Evolutionary conservation across 495 filamentous ascomycete species (phyloP).

Genomic region (Penicillium desertorum): DNA sequence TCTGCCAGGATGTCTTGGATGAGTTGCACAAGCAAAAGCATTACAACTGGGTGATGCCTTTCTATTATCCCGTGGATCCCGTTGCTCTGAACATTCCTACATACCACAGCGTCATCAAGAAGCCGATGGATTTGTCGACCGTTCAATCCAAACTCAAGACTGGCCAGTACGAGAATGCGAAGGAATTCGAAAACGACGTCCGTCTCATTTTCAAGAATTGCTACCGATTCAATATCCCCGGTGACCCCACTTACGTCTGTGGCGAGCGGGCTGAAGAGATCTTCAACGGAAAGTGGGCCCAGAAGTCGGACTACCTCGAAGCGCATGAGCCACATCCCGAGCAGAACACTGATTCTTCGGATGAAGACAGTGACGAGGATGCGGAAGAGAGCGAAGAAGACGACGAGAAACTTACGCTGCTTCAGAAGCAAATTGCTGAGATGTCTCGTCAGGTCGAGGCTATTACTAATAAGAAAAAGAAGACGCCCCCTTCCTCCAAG

Average conservation of each 20-base stretch:
- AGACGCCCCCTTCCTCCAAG: slow-evolving; percentile 60
- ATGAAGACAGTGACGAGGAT: slow-evolving; percentile 65
- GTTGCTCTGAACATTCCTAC: slow-evolving; percentile 91
- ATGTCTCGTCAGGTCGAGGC: slow-evolving; percentile 57
- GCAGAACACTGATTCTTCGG: slow-evolving; percentile 54
- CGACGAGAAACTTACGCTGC: slow-evolving; percentile 62
- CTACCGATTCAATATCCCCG: slow-evolving; percentile 81
- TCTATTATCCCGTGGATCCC: slow-evolving; percentile 83
- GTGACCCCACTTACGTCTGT: slow-evolving; percentile 67
- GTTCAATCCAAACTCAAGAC: slow-evolving; percentile 70
- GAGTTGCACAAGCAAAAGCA: slow-evolving; percentile 79
- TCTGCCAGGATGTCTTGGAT: slow-evolving; percentile 78
- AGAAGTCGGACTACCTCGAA: slow-evolving; percentile 74
- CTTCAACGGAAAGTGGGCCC: slow-evolving; percentile 69
- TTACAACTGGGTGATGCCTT: slow-evolving; percentile 60
- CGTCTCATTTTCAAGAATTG: slow-evolving; percentile 85
- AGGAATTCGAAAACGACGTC: slow-evolving; percentile 84
- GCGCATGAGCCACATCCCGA: slow-evolving; percentile 64
- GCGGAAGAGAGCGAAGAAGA: slow-evolving; percentile 66
- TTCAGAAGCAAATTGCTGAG: slow-evolving; percentile 66
- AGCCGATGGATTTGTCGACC: slow-evolving; percentile 90
- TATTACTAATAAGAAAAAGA: slow-evolving; percentile 60
- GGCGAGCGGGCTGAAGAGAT: slow-evolving; percentile 69
- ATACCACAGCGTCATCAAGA: slow-evolving; percentile 91
- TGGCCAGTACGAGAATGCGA: slow-evolving; percentile 78